Conservation (phyloP, 1,284 basidiomycete genomes). For the Anthracocystis panici-leucophaei region DNA sequence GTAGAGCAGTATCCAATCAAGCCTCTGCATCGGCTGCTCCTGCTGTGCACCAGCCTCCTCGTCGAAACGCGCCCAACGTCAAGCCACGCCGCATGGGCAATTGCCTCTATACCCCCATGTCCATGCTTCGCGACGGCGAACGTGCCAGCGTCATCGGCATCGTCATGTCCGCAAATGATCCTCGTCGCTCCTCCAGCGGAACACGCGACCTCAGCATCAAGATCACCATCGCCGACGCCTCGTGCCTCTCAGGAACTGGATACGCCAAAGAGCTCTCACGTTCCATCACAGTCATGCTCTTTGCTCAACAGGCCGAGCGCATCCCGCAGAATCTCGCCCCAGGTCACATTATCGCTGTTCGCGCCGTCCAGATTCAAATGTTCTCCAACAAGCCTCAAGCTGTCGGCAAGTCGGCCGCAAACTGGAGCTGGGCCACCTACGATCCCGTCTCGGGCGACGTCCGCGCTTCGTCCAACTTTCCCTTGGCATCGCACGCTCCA, state of each 20-base stretch:
- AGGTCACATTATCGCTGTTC: slow-evolving; percentile 45
- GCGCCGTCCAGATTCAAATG: slow-evolving; percentile 44
- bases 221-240: slow-evolving; percentile 44
- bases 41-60: background rate
- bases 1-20: slow-evolving; percentile 19
- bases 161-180: slow-evolving; percentile 35
- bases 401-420: slow-evolving; percentile 36
- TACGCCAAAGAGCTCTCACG: slow-evolving; percentile 41
- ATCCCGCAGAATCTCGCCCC: slow-evolving; percentile 29
- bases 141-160: slow-evolving; percentile 54
- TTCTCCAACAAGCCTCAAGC: slow-evolving; percentile 43
- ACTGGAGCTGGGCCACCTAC: slow-evolving; percentile 47
- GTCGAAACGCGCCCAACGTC: slow-evolving; percentile 44
- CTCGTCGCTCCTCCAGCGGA: slow-evolving; percentile 44
- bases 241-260: slow-evolving; percentile 41
- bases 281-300: slow-evolving; percentile 50
- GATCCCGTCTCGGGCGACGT: slow-evolving; percentile 42
- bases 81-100: slow-evolving; percentile 51
- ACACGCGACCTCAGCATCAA: slow-evolving; percentile 47
- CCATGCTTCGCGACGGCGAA: slow-evolving; percentile 39
- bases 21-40: slow-evolving; percentile 10
- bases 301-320: slow-evolving; percentile 29
- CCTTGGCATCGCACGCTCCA: slow-evolving; percentile 28
- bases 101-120: slow-evolving; percentile 53
- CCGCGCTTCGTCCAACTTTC: slow-evolving; percentile 36